Conservation (phyloP, 164 flowering plant species). For the Aristolochia californica region DNA sequence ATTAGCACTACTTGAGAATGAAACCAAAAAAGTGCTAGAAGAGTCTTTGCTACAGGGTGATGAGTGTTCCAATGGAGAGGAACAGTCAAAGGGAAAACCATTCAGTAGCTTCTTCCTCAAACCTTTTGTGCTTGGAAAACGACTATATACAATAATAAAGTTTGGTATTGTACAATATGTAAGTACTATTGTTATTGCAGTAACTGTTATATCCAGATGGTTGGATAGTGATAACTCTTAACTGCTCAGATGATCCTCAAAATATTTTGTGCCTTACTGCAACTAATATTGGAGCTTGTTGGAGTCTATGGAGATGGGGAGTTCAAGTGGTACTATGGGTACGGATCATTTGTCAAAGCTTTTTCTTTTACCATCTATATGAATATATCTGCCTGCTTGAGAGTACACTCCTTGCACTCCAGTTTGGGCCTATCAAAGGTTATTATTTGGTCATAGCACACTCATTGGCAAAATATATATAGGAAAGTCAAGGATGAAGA, state of each 20-base stretch:
- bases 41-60: slow-evolving; percentile 42
- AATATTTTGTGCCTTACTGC: slow-evolving; percentile 66
- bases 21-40: slow-evolving; percentile 35
- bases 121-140: slow-evolving; percentile 49
- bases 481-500: no score
- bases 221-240: slow-evolving; percentile 11
- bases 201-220: neutral
- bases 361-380: neutral
- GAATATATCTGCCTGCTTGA: no score
- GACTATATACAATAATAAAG: slow-evolving; percentile 44
- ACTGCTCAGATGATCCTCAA: slow-evolving; percentile 77
- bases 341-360: slow-evolving; percentile 13
- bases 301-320: slow-evolving; percentile 89
- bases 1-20: slow-evolving; percentile 43
- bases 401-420: neutral
- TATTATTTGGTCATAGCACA: no score
- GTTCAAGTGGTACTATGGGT: slow-evolving; percentile 93
- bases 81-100: slow-evolving; percentile 5
- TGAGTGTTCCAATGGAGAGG: neutral
- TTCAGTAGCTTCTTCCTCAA: slow-evolving; percentile 38
- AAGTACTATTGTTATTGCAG: slow-evolving; percentile 17
- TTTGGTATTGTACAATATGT: slow-evolving; percentile 93
- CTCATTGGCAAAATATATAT: no score
- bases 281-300: slow-evolving; percentile 57
- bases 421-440: neutral